Evolutionary conservation across 2,329 filamentous ascomycete species (phyloP).

Genomic region (Sporothrix phasma): DNA sequence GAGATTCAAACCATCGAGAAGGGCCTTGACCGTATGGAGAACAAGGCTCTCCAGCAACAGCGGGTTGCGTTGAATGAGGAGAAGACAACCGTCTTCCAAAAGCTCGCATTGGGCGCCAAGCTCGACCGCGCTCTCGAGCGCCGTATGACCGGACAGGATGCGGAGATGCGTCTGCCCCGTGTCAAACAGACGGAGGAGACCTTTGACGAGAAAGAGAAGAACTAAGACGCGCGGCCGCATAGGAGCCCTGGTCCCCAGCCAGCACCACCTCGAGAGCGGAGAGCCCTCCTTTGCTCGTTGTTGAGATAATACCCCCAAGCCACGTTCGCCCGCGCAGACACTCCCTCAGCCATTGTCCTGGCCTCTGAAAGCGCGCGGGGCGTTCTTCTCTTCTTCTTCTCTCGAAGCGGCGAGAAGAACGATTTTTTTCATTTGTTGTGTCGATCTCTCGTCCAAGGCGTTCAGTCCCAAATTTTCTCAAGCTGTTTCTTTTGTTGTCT

Average conservation of each 20-base stretch:
- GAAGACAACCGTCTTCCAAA: slow-evolving; percentile 73
- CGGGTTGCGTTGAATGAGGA: slow-evolving; percentile 69
- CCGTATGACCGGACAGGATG: slow-evolving; percentile 82
- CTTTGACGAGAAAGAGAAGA: slow-evolving; percentile 30
- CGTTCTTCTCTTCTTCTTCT: not conserved
- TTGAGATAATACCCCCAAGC: not conserved
- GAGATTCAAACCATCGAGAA: slow-evolving; percentile 63
- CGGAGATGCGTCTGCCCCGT: slow-evolving; percentile 58
- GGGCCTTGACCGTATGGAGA: slow-evolving; percentile 78
- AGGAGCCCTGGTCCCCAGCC: not conserved
- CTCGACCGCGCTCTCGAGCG: slow-evolving; percentile 78
- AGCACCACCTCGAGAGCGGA: not conserved
- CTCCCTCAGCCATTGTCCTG: too few relatives aligned
- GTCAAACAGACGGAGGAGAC: slow-evolving; percentile 14
- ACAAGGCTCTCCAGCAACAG: slow-evolving; percentile 74
- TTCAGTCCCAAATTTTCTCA: not conserved
- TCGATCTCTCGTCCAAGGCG: not conserved
- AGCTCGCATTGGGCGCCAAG: slow-evolving; percentile 81
- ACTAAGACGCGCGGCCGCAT: slow-evolving; percentile 9
- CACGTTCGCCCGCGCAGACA: not conserved
- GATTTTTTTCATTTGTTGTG: not conserved
- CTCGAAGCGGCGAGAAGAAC: not conserved
- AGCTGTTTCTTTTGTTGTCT: not conserved
- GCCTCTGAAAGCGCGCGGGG: too few relatives aligned
- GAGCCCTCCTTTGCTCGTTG: not conserved